Percentiles rank a stretch among this genome's conserved stretches.
Evolutionary conservation across 805 yeast genomes (phyloP).

Genomic region (Pichia cephalocereana): DNA sequence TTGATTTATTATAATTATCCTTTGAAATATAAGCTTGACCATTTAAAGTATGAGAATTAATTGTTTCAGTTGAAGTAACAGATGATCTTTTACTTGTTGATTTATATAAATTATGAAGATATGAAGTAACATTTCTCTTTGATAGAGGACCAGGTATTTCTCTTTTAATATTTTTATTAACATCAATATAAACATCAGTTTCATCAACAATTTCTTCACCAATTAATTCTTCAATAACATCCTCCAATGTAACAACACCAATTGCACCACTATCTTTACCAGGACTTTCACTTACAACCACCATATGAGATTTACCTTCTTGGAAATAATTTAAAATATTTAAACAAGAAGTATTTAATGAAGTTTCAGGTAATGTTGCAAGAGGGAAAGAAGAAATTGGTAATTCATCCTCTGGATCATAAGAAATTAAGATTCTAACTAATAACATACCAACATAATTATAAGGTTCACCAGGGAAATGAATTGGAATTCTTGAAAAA

Average conservation of each 20-base stretch:
- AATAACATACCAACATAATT: constrained; percentile 93
- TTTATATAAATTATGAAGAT: constrained; percentile 51
- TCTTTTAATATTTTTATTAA: constrained; percentile 78
- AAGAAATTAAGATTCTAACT: constrained; percentile 85
- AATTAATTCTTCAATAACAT: constrained; percentile 94
- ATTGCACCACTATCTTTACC: constrained; percentile 74
- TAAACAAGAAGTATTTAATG: constrained; percentile 83
- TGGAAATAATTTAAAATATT: constrained; percentile 93
- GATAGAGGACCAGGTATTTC: constrained; percentile 67
- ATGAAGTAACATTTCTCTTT: constrained; percentile 58
- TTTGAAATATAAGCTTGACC: constrained; percentile 6
- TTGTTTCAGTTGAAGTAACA: constrained; percentile 7
- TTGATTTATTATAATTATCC: constrained; percentile 2
- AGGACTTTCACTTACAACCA: constrained; percentile 77
- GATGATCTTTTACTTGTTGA: constrained; percentile 1
- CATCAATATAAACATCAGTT: constrained; percentile 86
- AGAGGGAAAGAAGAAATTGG: constrained; percentile 91
- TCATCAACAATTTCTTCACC: constrained; percentile 98
- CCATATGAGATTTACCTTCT: constrained; percentile 97
- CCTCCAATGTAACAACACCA: constrained; percentile 91
- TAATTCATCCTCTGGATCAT: constrained; percentile 92
- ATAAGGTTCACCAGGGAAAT: constrained; percentile 77
- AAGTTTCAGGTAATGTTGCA: constrained; percentile 94
- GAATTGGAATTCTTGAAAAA: constrained; percentile 89
- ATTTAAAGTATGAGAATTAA: constrained; percentile 1